These are phyloP conservation scores for Thelonectria olida DNA, from an alignment of 2,329 filamentous ascomycete species.

Conservation along the genomic window DNA sequence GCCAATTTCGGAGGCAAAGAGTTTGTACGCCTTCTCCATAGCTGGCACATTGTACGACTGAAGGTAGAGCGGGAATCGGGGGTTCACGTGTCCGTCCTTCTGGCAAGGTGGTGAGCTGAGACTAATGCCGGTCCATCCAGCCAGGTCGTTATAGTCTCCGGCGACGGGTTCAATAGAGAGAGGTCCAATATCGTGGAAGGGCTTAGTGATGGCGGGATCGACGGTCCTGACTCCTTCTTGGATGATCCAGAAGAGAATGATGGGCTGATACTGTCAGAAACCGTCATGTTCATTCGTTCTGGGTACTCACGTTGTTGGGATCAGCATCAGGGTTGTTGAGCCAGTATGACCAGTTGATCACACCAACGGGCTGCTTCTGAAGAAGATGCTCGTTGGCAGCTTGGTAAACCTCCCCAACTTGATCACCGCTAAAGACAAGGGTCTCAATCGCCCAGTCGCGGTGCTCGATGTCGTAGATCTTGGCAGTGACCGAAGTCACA, in stretches of 20 bases:
- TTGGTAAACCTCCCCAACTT: slow-evolving; percentile 27
- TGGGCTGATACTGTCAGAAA: slow-evolving; percentile 39
- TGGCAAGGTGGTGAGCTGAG: slow-evolving; percentile 52
- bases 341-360: slow-evolving; percentile 30
- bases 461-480: slow-evolving; percentile 54
- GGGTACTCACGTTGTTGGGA: slow-evolving; percentile 3
- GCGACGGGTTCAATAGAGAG: too few species aligned
- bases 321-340: slow-evolving; percentile 29
- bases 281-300: neutral
- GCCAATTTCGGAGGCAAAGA: slow-evolving; percentile 39
- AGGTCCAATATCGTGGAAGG: slow-evolving; percentile 52
- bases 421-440: slow-evolving; percentile 46
- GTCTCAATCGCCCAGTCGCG: slow-evolving; percentile 50
- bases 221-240: too few species aligned
- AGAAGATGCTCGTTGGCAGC: slow-evolving; percentile 28
- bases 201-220: slow-evolving; percentile 51
- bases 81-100: slow-evolving; percentile 49
- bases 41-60: slow-evolving; percentile 45
- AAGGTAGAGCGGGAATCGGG: slow-evolving; percentile 55
- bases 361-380: slow-evolving; percentile 24
- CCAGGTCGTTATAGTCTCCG: slow-evolving; percentile 31
- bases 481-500: slow-evolving; percentile 53
- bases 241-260: too few species aligned
- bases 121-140: slow-evolving; percentile 51
- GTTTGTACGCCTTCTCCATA: slow-evolving; percentile 38